phyloP scores from a whole-genome alignment of 306 rosid species.

The Fragaria ananassa region DNA sequence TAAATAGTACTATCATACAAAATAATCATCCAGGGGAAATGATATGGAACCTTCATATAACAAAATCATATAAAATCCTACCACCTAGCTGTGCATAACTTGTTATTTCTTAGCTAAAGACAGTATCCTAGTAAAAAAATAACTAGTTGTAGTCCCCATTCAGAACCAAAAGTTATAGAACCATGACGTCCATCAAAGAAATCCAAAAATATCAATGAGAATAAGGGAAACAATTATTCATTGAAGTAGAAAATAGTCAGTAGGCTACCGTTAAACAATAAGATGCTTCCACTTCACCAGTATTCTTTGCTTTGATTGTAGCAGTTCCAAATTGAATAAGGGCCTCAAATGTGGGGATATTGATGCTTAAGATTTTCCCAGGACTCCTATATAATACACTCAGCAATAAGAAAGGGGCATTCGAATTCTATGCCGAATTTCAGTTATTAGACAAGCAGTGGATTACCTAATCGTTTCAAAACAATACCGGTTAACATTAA shows the following conservation, averaged over 20 bases:
- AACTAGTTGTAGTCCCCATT: neutral
- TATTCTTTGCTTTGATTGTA: constrained; percentile 67
- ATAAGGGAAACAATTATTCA: neutral
- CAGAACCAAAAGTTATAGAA: neutral
- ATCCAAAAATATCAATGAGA: neutral
- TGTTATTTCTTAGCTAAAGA: neutral
- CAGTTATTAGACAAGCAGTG: too few species aligned
- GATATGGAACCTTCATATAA: neutral
- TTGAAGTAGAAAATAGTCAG: neutral
- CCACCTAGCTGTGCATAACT: neutral
- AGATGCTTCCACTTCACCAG: constrained; percentile 94
- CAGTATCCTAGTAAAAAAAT: neutral
- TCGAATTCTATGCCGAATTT: neutral
- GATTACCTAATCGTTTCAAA: neutral
- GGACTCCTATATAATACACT: constrained; percentile 58
- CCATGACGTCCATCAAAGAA: neutral
- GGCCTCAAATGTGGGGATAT: constrained; percentile 79
- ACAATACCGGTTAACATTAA: neutral
- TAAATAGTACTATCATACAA: neutral
- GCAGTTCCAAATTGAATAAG: constrained; percentile 87
- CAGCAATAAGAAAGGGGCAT: neutral
- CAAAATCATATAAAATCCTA: neutral
- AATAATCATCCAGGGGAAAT: neutral
- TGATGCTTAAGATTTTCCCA: constrained; percentile 75
- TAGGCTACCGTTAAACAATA: constrained; percentile 79